A percentile compares a stretch with the other conserved stretches of the same genome.
phyloP scores from a whole-genome alignment of 2,329 filamentous ascomycete species.

The Hansfordia pulvinata region DNA sequence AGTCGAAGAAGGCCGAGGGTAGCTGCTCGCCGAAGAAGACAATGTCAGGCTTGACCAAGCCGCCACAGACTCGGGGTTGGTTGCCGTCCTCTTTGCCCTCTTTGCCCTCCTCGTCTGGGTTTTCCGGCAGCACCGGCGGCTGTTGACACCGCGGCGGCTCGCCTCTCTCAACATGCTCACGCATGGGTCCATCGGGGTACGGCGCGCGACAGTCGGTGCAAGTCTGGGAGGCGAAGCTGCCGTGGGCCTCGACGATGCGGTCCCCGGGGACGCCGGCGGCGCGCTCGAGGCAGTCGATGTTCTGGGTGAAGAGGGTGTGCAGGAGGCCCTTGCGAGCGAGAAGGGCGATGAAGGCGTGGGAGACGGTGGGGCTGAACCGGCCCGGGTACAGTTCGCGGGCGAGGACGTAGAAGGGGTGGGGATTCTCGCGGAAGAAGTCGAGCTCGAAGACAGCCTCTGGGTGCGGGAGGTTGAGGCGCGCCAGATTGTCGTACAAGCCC shows the following conservation, averaged over 20 bases:
- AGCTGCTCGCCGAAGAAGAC: slow-evolving; percentile 71
- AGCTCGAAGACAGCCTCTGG: slow-evolving; percentile 94
- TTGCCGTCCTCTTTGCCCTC: too few relatives aligned
- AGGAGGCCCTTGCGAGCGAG: slow-evolving; percentile 68
- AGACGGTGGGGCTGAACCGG: slow-evolving; percentile 75
- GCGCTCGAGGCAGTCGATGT: slow-evolving; percentile 91
- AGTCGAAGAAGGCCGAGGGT: slow-evolving; percentile 50
- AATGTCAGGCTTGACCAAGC: slow-evolving; percentile 85
- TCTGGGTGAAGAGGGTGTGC: slow-evolving; percentile 86
- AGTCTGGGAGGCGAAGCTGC: slow-evolving; percentile 80
- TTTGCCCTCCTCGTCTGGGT: too few relatives aligned
- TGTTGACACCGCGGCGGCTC: slow-evolving; percentile 57
- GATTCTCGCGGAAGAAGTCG: slow-evolving; percentile 70
- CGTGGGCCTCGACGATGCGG: slow-evolving; percentile 84
- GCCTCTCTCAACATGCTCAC: slow-evolving; percentile 48
- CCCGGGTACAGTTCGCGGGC: slow-evolving; percentile 89
- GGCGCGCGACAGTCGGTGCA: slow-evolving; percentile 75
- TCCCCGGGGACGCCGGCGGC: slow-evolving; percentile 70
- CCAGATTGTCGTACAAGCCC: slow-evolving; percentile 86
- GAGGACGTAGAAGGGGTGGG: slow-evolving; percentile 81
- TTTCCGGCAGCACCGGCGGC: too few relatives aligned
- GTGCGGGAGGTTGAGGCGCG: slow-evolving; percentile 70
- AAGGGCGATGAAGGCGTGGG: slow-evolving; percentile 77
- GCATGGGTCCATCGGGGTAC: slow-evolving; percentile 66
- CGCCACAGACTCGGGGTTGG: slow-evolving; percentile 60